Evolutionary conservation across 208 protist genomes (phyloP).

Genomic region (Trypanosoma lewisi): DNA sequence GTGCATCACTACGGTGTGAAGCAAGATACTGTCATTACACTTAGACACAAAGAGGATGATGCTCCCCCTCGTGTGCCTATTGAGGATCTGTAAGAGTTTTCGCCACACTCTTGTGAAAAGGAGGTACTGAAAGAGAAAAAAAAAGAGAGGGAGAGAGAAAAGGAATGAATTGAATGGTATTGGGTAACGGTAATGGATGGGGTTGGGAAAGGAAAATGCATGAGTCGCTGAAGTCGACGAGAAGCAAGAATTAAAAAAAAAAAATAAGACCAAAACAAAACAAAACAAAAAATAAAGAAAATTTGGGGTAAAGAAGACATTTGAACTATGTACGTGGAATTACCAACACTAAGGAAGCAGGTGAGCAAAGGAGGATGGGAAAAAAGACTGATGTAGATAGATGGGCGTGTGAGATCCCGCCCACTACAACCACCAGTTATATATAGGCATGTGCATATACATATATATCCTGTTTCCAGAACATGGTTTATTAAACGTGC

Average conservation of each 20-base stretch:
- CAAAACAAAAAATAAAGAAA: background rate
- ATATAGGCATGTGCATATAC: no score
- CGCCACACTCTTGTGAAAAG: no score
- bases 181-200: conserved; percentile 10
- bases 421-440: no score
- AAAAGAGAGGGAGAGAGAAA: background rate
- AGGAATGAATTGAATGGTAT: background rate
- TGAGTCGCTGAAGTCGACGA: background rate
- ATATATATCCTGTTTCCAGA: no score
- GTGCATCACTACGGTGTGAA: conserved; percentile 72
- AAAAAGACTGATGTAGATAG: no score
- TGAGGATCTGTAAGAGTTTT: conserved; percentile 58
- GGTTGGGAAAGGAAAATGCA: conserved; percentile 16
- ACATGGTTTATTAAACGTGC: no score
- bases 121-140: background rate
- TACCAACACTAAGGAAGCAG: no score
- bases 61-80: conserved; percentile 39
- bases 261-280: background rate
- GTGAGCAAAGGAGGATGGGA: no score
- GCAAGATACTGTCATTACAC: conserved; percentile 60
- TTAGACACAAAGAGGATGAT: conserved; percentile 42
- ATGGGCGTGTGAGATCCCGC: no score
- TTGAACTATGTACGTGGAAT: no score
- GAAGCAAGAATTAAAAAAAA: conserved; percentile 1
- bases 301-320: background rate